Conservation (phyloP, 495 filamentous ascomycete species). For the Annulohypoxylon moriforme region DNA sequence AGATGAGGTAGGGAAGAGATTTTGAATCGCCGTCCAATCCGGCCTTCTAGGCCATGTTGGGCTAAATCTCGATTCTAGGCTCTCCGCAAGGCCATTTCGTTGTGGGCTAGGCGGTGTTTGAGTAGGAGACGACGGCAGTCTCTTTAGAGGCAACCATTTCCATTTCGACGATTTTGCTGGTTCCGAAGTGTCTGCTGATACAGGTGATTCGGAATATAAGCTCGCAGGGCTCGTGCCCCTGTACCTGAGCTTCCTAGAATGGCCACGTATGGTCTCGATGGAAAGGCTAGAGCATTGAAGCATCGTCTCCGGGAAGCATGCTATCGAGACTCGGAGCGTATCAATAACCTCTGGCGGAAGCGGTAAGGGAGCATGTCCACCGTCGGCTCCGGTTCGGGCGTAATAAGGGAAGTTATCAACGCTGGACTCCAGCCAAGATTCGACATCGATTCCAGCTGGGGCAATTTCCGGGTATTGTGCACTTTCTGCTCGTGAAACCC, state of each 20-base stretch:
- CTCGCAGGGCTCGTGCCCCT: slow-evolving; percentile 32
- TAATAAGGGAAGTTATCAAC: slow-evolving; percentile 46
- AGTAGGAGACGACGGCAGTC: slow-evolving; percentile 20
- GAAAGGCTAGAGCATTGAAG: slow-evolving; percentile 57
- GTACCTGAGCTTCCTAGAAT: slow-evolving; percentile 57
- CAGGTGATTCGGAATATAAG: slow-evolving; percentile 32
- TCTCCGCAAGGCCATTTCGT: slow-evolving; percentile 19
- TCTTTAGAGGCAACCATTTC: slow-evolving; percentile 44
- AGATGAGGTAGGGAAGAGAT: slow-evolving; percentile 67
- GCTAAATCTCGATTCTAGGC: slow-evolving; percentile 24
- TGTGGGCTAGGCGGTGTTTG: slow-evolving; percentile 28
- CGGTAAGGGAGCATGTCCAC: slow-evolving; percentile 46
- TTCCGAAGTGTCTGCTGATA: slow-evolving; percentile 20
- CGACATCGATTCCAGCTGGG: slow-evolving; percentile 40
- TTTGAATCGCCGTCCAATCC: slow-evolving; percentile 63
- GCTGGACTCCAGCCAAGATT: slow-evolving; percentile 45
- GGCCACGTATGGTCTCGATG: slow-evolving; percentile 59
- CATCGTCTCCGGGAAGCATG: slow-evolving; percentile 61
- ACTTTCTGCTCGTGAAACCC: background rate
- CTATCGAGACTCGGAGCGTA: slow-evolving; percentile 53
- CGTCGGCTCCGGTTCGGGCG: slow-evolving; percentile 27
- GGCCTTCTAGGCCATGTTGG: slow-evolving; percentile 33
- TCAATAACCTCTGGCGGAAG: slow-evolving; percentile 57
- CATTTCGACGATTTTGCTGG: slow-evolving; percentile 40
- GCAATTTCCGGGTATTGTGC: slow-evolving; percentile 34